Conservation (phyloP, 1,284 basidiomycete genomes). For the Ustilago trichophora region DNA sequence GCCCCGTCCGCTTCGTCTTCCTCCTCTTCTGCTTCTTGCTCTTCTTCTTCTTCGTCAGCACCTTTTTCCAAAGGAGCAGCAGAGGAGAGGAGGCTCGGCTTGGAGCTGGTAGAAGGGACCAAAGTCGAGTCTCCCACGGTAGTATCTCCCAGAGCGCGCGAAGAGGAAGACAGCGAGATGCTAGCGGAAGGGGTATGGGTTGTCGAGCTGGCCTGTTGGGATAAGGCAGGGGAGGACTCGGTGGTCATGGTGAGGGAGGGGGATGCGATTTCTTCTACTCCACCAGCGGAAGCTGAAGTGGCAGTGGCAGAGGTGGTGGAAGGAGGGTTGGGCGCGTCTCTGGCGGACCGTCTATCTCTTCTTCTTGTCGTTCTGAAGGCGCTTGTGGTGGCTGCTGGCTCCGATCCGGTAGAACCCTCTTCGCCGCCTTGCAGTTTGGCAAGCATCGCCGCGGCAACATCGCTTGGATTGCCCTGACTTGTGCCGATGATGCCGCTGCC, state of each 20-base stretch:
- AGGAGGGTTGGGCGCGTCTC: constrained; percentile 13
- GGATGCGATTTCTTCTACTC: not conserved
- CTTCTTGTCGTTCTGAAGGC: constrained; percentile 32
- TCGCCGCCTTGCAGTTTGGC: constrained; percentile 58
- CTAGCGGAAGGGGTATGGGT: constrained; percentile 18
- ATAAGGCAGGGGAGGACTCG: constrained; percentile 13
- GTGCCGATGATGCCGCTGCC: not conserved
- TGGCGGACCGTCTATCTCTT: constrained; percentile 32
- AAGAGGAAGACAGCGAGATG: constrained; percentile 15
- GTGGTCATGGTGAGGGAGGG: constrained; percentile 13
- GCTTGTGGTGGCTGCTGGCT: constrained; percentile 10
- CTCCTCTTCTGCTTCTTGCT: not conserved
- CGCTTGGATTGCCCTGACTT: constrained; percentile 47
- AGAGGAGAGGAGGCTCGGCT: too few species aligned
- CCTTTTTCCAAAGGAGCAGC: not conserved
- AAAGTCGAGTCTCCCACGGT: constrained; percentile 20
- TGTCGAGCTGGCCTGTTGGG: constrained; percentile 9
- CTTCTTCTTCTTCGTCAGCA: not conserved
- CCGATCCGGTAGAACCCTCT: constrained; percentile 2
- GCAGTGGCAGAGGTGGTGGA: not conserved
- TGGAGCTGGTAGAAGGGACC: constrained; percentile 1
- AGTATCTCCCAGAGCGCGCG: constrained; percentile 3
- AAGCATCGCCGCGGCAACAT: constrained; percentile 61
- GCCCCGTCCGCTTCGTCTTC: constrained; percentile 5
- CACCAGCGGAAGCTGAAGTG: not conserved